Base-by-base conservation (phyloP, 495 filamentous ascomycete genomes). In the Talaromyces thailandensis region DNA sequence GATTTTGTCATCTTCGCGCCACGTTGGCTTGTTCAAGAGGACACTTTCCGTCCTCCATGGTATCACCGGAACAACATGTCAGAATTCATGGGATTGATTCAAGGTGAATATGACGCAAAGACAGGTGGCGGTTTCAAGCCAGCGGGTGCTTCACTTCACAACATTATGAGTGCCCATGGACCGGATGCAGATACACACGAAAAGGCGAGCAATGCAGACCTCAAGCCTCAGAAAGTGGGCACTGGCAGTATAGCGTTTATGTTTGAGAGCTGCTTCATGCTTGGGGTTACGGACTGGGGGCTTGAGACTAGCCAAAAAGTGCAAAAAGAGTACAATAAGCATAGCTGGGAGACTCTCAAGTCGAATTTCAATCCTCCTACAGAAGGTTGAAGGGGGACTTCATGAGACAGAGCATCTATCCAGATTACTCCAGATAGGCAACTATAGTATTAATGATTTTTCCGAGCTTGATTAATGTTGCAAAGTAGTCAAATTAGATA, bases 161-260 rank as follows among this genome's bases (percentile, higher is more conserved):
- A 86, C 63, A 78, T 84, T 12, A 86, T 86, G 85, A 79, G 78
- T 66, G 82, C 81, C 2, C 84, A 87, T 68, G 84, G 84, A 1
- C 84, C 84, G 11, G 84, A 87, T 64, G 74, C 76, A n/a, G 65
- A 65, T 60, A 82, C 83, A 11, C 82, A 82, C 64, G 82, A 83
- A 68, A 82, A 82, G 8, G 23, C 56, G 16, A 56, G 52, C 26
- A 56, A 56, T 5, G 52, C 23, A 8, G 52, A 56, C 2, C 52
- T 56, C 16, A 31, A 56, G 25, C 52, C 52, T 16, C n/a, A 16
- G 14, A 56, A 56, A 31, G 26, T 56, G 16, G 52, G 52, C 3
- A 24, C 6, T 26, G 52, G 52, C 18, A 56, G 52, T 18, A 56
- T 56, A 12, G 52, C 52, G 18, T 56, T 56, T 56, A 56, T 56